A percentile compares a stretch with the other conserved stretches of the same genome.
These are phyloP conservation scores for Paraurostyla sp. DNA, from an alignment of 73 alveolate species.

Conservation along the genomic window DNA sequence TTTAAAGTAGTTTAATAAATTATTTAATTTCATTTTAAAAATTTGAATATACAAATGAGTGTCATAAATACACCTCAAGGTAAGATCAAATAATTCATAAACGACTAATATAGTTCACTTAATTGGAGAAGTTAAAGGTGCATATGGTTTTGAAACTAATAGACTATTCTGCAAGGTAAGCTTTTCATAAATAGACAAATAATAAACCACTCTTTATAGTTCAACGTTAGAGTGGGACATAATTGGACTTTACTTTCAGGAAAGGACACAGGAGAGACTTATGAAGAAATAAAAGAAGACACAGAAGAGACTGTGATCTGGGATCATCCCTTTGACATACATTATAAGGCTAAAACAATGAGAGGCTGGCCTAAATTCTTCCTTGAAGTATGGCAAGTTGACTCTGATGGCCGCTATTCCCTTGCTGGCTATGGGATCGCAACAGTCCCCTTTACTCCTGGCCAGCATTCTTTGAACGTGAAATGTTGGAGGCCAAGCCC, in stretches of 20 bases:
- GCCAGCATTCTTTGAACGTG: constrained; percentile 76
- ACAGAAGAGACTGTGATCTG: constrained; percentile 60
- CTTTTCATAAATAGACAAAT: neutral
- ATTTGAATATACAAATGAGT: constrained; percentile 63
- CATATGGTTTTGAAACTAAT: constrained; percentile 72
- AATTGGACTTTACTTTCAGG: constrained; percentile 86
- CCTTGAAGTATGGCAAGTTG: constrained; percentile 89
- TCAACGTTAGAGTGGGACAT: constrained; percentile 73
- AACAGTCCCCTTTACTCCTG: constrained; percentile 84
- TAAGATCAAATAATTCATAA: neutral
- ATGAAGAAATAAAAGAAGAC: constrained; percentile 73
- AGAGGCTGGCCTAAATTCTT: constrained; percentile 88
- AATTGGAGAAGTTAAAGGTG: constrained; percentile 87
- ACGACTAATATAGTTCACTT: constrained; percentile 72
- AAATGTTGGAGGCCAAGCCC: constrained; percentile 92
- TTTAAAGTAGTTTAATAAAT: neutral
- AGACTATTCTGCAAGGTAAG: constrained; percentile 72
- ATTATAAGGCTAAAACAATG: constrained; percentile 71
- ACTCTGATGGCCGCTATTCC: constrained; percentile 76
- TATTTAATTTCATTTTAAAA: neutral
- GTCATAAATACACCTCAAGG: constrained; percentile 70
- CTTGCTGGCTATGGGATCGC: constrained; percentile 87
- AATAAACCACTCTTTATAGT: constrained; percentile 52
- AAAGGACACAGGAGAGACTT: constrained; percentile 83
- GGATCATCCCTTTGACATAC: constrained; percentile 86